Conservation (phyloP, 169 alveolate genomes). For the Cystoisospora suis region DNA sequence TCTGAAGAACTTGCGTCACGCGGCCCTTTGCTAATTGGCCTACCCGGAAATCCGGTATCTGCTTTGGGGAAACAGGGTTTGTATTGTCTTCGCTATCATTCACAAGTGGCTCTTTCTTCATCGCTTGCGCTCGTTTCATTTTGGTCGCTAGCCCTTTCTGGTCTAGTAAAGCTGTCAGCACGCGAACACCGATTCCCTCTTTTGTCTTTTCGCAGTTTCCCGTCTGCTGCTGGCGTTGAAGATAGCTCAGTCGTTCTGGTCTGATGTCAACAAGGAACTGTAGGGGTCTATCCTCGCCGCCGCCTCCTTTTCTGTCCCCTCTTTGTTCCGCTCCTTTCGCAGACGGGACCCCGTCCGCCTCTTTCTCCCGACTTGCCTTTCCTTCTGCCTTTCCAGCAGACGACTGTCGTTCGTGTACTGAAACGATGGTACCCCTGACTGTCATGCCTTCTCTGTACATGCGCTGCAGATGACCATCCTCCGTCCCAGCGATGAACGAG, state of each 20-base stretch:
- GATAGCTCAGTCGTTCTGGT: constrained; percentile 4
- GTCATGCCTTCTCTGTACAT: constrained; percentile 39
- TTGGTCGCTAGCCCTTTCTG: neutral
- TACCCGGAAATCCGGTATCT: neutral
- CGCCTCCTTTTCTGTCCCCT: neutral
- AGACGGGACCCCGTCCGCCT: neutral
- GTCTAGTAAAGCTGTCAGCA: neutral
- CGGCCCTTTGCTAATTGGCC: constrained; percentile 20
- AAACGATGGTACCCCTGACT: constrained; percentile 11
- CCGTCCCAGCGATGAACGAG: constrained; percentile 31
- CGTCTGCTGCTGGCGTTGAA: neutral
- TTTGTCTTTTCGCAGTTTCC: neutral
- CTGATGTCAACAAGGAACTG: constrained; percentile 22
- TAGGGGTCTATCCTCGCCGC: neutral
- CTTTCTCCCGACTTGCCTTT: neutral
- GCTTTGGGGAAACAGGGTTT: neutral
- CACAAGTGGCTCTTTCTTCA: neutral
- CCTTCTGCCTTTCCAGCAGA: neutral
- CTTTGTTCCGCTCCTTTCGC: neutral
- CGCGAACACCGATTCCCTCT: neutral
- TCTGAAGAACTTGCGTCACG: constrained; percentile 18
- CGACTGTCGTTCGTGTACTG: neutral
- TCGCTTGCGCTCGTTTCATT: neutral
- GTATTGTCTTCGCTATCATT: neutral
- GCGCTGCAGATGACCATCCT: neutral